Percentiles rank a stretch among this genome's conserved stretches.
phyloP scores from a whole-genome alignment of 805 yeast genomes.

The Naumovozyma baii region DNA sequence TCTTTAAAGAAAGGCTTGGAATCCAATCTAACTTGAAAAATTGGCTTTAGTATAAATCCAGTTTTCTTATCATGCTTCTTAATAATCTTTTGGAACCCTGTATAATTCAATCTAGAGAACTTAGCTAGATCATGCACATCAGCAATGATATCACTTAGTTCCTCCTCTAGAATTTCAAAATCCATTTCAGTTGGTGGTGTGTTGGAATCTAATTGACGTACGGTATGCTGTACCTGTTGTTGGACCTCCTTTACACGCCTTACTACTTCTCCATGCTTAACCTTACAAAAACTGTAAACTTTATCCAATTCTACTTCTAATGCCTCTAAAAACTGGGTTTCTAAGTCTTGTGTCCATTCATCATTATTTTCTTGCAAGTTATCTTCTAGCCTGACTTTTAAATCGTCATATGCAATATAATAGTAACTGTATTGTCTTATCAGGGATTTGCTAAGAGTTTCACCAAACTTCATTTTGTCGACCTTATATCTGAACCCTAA shows the following conservation, averaged over 20 bases:
- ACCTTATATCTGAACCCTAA: conserved; percentile 3
- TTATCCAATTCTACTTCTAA: conserved; percentile 84
- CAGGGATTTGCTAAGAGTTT: conserved; percentile 78
- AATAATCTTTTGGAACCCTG: conserved; percentile 93
- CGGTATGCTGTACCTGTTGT: conserved; percentile 56
- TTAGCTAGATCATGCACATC: conserved; percentile 96
- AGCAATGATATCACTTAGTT: conserved; percentile 79
- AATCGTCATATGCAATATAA: conserved; percentile 84
- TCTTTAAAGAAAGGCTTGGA: conserved; percentile 94
- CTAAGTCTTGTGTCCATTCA: conserved; percentile 67
- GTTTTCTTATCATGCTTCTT: conserved; percentile 95
- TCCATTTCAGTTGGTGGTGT: conserved; percentile 51
- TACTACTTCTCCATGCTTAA: conserved; percentile 75
- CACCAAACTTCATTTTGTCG: conserved; percentile 81
- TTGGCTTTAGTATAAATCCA: conserved; percentile 70
- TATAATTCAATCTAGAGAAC: conserved; percentile 85
- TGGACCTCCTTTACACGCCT: conserved; percentile 81
- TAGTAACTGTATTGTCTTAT: conserved; percentile 86
- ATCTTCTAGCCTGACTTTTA: conserved; percentile 70
- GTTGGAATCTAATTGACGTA: conserved; percentile 43
- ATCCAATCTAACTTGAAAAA: conserved; percentile 85
- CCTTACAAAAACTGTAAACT: conserved; percentile 82
- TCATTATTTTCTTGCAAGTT: conserved; percentile 45
- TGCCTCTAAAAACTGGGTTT: conserved; percentile 66
- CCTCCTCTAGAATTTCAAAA: conserved; percentile 66